Conservation (phyloP, 768 basidiomycete species). For the Tricholoma saponaceum region DNA sequence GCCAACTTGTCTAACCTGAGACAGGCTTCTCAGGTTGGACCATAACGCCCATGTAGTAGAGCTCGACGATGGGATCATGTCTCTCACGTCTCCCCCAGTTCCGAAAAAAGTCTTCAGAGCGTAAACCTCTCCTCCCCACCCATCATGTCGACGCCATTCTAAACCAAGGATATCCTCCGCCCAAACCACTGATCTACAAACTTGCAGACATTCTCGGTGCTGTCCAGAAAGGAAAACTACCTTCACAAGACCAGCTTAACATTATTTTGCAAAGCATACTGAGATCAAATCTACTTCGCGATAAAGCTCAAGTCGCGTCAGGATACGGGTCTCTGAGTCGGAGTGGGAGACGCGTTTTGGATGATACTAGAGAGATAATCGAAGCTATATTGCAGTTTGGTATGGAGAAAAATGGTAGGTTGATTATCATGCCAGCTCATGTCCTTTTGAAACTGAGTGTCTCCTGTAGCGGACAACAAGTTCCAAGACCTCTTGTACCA, state of each 20-base stretch:
- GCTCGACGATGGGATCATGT: constrained; percentile 11
- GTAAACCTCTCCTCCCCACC: constrained; percentile 17
- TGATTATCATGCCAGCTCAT: neutral
- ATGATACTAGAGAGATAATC: constrained; percentile 24
- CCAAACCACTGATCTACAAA: constrained; percentile 29
- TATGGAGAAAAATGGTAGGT: constrained; percentile 35
- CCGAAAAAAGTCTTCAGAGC: constrained; percentile 6
- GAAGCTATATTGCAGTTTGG: constrained; percentile 30
- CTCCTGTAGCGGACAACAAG: constrained; percentile 28
- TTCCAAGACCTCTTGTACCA: constrained; percentile 34
- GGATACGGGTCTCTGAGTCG: constrained; percentile 25
- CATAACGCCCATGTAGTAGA: too few species aligned
- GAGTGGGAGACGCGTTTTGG: constrained; percentile 24
- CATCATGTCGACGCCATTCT: neutral
- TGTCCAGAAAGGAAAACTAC: constrained; percentile 34
- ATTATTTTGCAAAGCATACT: constrained; percentile 21
- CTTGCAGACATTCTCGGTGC: constrained; percentile 31
- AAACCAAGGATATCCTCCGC: constrained; percentile 4
- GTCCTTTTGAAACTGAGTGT: neutral
- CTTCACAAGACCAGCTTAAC: constrained; percentile 33
- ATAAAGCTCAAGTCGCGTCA: constrained; percentile 6
- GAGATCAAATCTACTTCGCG: constrained; percentile 22
- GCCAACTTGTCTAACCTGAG: too few species aligned
- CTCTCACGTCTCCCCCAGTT: constrained; percentile 5
- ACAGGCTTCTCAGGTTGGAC: too few species aligned